Percentiles rank a stretch among this genome's conserved stretches.
Evolutionary conservation across 306 rosid genomes (phyloP).

Genomic region (Dicorynia guianensis): DNA sequence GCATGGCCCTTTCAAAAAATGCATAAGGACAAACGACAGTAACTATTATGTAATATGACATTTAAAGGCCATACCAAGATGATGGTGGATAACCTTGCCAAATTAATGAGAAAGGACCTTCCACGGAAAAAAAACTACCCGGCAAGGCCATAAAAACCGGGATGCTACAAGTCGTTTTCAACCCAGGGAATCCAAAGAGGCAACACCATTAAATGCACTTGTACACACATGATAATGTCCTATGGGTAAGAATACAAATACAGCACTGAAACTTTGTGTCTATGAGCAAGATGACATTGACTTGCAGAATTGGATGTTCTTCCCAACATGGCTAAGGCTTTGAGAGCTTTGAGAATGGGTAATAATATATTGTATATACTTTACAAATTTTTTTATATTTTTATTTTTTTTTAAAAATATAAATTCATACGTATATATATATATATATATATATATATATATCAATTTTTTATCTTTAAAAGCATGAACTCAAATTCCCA

Average conservation of each 20-base stretch:
- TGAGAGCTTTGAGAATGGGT: too few species aligned
- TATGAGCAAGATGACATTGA: conserved; percentile 33
- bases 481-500: too few species aligned
- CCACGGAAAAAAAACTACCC: conserved; percentile 18
- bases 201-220: conserved; percentile 42
- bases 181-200: conserved; percentile 60
- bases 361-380: too few species aligned
- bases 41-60: neutral
- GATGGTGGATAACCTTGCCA: conserved; percentile 12
- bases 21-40: conserved; percentile 32
- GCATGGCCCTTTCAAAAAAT: conserved; percentile 18
- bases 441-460: too few species aligned
- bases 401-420: too few species aligned
- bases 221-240: conserved; percentile 40
- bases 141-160: conserved; percentile 35
- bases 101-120: conserved; percentile 37
- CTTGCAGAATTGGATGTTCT: conserved; percentile 18
- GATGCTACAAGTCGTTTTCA: conserved; percentile 54
- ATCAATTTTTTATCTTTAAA: too few species aligned
- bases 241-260: conserved; percentile 27
- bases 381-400: too few species aligned
- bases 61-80: conserved; percentile 38
- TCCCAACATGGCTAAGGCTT: neutral
- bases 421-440: too few species aligned
- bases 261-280: conserved; percentile 38